Evolutionary conservation across 2,329 filamentous ascomycete species (phyloP), one percentile per base, ranked within the genome.

Genomic region (Neocatenulostroma microsporum): DNA sequence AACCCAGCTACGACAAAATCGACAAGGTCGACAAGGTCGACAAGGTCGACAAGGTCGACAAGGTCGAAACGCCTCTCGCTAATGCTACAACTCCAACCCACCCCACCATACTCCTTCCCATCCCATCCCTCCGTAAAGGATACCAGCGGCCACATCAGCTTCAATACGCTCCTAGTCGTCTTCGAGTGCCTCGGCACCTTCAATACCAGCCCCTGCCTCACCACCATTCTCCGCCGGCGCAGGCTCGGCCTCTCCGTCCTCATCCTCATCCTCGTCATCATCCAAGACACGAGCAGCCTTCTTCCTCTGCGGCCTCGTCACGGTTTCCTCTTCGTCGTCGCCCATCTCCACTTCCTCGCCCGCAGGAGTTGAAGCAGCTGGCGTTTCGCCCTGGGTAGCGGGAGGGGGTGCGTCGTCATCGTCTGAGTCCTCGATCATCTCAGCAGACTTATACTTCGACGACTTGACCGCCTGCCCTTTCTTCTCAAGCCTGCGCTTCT

Each of bases 401-500:
- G 32, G 47, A 21, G 39, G 49, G 30, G 39, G 50, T n/a, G 42
- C 42, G 13, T 47, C 43, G 10, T 74, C 74, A 12, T 74, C 76
- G 46, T 84, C 80, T 42, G 80, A 85, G 45, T 89, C 83, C 29
- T 85, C 81, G 19, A 94, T 78, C 44, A 87, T 76, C 62, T 94
- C 87, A 2, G 75, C 79, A 34, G 82, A 88, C 72, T 94, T 94
- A 70, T 76, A 94, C 62, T 94, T 93, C 58, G 46, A 48, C 10
- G 39, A 37, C 40, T 51, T 54, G 61, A 62, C 47, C 34, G 58
- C 62, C 44, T 55, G 51, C 48, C 55, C 50, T 53, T 74, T 74
- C 41, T 73, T 62, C 49, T 78, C 74, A 35, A 80, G 52, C 52
- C 72, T 73, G 57, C 75, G 68, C 55, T 73, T 72, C 64, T 80